Evolutionary conservation across 164 flowering plant species (phyloP), one percentile per base, ranked within the genome.

Genomic region (Euptelea pleiosperma): DNA sequence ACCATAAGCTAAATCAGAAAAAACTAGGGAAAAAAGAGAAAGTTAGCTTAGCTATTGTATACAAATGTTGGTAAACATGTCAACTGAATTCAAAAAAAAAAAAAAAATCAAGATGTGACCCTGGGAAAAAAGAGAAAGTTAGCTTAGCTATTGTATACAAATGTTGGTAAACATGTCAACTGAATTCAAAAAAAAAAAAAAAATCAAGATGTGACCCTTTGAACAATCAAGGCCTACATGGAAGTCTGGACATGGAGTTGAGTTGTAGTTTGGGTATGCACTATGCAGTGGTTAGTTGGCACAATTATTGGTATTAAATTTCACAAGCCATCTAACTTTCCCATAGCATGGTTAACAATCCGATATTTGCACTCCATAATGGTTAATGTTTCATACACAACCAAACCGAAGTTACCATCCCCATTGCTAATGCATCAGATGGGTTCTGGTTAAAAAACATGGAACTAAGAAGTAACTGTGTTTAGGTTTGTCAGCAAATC

Each of bases 1-100:
- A 52, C 24, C 51, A 51, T 3, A 49, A 26, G 10, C 8, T 39
- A 40, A 21, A 54, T 46, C 47, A 56, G 29, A 15, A 53, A 65
- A 31, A 19, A 31, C 10, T 44, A 10, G 40, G n/a, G 7, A 16
- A 26, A 46, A 14, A 10, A 41, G 18, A 48, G n/a, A n/a, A n/a
- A n/a, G n/a, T n/a, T n/a, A n/a, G n/a, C n/a, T n/a, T n/a, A n/a
- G n/a, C n/a, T n/a, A n/a, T n/a, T n/a, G n/a, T n/a, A 18, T 8
- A 39, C 1, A 29, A 54, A 51, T 10, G n/a, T 60, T 12, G 10
- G 39, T 28, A 26, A 33, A 59, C 39, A 40, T 37, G 24, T 1
- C 10, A 12, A n/a, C n/a, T n/a, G n/a, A n/a, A n/a, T n/a, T n/a
- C n/a, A n/a, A n/a, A n/a, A n/a, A n/a, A 0, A 46, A 1, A 21